A percentile compares a stretch with the other conserved stretches of the same genome.
phyloP scores from a whole-genome alignment of 768 basidiomycete genomes.

The Lactarius sanguifluus region DNA sequence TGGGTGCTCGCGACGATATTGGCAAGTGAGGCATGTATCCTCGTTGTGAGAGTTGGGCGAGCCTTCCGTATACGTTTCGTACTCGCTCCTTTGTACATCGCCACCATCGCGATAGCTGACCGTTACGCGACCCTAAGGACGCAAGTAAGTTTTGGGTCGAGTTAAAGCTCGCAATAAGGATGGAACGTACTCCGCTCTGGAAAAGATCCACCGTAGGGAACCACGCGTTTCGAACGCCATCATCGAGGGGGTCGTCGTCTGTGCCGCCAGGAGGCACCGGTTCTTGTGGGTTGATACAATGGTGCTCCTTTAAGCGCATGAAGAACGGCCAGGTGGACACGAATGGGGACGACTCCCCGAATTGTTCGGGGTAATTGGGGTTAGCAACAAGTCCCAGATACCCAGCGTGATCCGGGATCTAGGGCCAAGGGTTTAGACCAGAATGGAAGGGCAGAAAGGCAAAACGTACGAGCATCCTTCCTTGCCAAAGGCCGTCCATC shows the following conservation, averaged over 20 bases:
- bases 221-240: slow-evolving; percentile 47
- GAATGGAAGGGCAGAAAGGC: slow-evolving; percentile 6
- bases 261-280: slow-evolving; percentile 34
- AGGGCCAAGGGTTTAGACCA: slow-evolving; percentile 15
- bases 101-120: slow-evolving; percentile 14
- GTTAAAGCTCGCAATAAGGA: neutral
- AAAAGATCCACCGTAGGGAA: slow-evolving; percentile 32
- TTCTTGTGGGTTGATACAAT: slow-evolving; percentile 45
- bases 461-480: slow-evolving; percentile 56
- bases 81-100: slow-evolving; percentile 22
- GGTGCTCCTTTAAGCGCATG: slow-evolving; percentile 58
- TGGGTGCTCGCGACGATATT: slow-evolving; percentile 5
- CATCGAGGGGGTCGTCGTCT: slow-evolving; percentile 33
- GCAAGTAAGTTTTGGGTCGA: neutral
- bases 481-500: slow-evolving; percentile 60
- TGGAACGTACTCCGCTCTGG: slow-evolving; percentile 33
- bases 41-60: slow-evolving; percentile 45
- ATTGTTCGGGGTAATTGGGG: slow-evolving; percentile 32
- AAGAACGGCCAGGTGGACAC: slow-evolving; percentile 53
- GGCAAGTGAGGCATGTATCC: slow-evolving; percentile 38
- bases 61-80: slow-evolving; percentile 44
- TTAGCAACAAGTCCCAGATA: slow-evolving; percentile 36
- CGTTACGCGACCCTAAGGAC: slow-evolving; percentile 7
- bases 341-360: slow-evolving; percentile 34
- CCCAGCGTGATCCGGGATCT: slow-evolving; percentile 39